Evolutionary conservation across 2,329 filamentous ascomycete species (phyloP).

Genomic region (Chrysoporthe puriensis): DNA sequence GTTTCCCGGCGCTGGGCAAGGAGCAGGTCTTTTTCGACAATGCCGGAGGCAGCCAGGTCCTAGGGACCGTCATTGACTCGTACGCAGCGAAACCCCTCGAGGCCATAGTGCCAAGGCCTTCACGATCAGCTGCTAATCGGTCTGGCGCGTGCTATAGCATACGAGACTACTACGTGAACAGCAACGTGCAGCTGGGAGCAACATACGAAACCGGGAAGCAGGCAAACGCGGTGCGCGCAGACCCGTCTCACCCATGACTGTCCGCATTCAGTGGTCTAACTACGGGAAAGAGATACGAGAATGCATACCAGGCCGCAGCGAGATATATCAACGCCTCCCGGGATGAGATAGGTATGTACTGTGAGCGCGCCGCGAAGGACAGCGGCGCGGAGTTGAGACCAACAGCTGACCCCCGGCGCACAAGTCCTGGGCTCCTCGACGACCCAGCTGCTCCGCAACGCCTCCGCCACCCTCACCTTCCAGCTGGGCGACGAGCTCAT

Average conservation of each 20-base stretch:
- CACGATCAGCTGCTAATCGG: background rate
- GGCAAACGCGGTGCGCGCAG: constrained; percentile 50
- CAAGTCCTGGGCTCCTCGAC: constrained; percentile 71
- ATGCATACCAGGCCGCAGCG: constrained; percentile 67
- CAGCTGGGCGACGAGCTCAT: constrained; percentile 67
- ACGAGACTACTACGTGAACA: constrained; percentile 65
- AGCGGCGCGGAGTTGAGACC: background rate
- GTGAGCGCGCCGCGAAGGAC: background rate
- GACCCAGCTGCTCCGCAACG: constrained; percentile 76
- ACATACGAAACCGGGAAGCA: constrained; percentile 64
- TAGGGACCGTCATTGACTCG: constrained; percentile 69
- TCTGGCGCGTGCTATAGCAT: constrained; percentile 53
- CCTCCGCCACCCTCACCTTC: constrained; percentile 60
- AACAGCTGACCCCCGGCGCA: constrained; percentile 33
- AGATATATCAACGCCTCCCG: constrained; percentile 69
- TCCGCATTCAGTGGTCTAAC: background rate
- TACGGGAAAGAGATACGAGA: constrained; percentile 49
- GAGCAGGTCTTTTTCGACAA: constrained; percentile 76
- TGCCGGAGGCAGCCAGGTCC: constrained; percentile 73
- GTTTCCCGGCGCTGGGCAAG: constrained; percentile 70
- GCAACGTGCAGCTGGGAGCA: constrained; percentile 77
- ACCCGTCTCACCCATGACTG: background rate
- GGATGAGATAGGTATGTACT: constrained; percentile 64
- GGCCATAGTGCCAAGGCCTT: background rate
- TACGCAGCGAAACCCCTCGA: constrained; percentile 41